Conservation (phyloP, 2,329 filamentous ascomycete species). For the Fusarium nematophilum region DNA sequence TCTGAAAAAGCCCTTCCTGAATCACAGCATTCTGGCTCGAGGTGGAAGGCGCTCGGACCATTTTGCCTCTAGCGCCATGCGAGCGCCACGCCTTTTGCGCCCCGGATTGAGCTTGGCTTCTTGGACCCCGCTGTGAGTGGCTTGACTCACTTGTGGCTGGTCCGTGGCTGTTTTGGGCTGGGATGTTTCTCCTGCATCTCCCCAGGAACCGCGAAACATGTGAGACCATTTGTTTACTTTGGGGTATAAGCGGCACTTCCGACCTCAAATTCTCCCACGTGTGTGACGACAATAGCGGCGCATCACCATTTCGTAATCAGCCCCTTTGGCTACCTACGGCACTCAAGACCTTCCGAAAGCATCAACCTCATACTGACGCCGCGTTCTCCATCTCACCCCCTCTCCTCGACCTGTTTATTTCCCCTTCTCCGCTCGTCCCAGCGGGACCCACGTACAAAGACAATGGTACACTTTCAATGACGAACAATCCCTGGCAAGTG, state of each 20-base stretch:
- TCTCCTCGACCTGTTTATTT: slow-evolving; percentile 34
- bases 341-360: slow-evolving; percentile 1
- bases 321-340: slow-evolving; percentile 10
- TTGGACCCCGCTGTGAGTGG: no score
- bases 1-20: slow-evolving; percentile 33
- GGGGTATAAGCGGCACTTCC: slow-evolving; percentile 25
- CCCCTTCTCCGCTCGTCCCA: slow-evolving; percentile 30
- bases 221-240: slow-evolving; percentile 42
- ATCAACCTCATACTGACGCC: slow-evolving; percentile 8
- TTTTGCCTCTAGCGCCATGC: slow-evolving; percentile 38
- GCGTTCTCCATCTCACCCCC: slow-evolving; percentile 7
- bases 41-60: slow-evolving; percentile 23
- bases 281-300: slow-evolving; percentile 31
- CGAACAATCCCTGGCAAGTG: slow-evolving; percentile 39
- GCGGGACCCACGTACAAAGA: slow-evolving; percentile 45
- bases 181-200: slow-evolving; percentile 21
- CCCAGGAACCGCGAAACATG: slow-evolving; percentile 37
- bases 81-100: slow-evolving; percentile 29
- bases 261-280: slow-evolving; percentile 29
- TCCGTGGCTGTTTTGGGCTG: slow-evolving; percentile 4
- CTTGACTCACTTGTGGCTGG: slow-evolving; percentile 33
- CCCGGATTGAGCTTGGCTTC: slow-evolving; percentile 3
- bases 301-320: slow-evolving; percentile 19
- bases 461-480: slow-evolving; percentile 48
- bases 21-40: slow-evolving; percentile 22